Evolutionary conservation across 306 rosid species (phyloP), one percentile per base, ranked within the genome.

Genomic region (Astragalus glycyphyllos): DNA sequence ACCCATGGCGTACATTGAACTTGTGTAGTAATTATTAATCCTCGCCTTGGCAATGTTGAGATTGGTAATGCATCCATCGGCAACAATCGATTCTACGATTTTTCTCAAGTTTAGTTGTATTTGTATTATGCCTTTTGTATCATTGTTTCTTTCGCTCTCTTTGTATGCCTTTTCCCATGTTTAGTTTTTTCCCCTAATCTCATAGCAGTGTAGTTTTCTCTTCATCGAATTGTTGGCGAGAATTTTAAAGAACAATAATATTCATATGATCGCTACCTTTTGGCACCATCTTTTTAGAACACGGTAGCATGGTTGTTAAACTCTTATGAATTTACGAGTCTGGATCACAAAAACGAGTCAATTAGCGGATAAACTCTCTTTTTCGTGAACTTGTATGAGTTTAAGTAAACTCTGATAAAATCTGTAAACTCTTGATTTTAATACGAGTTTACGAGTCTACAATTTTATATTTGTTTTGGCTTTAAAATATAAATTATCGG

Each of bases 1-100:
- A 35, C 97, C 97, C 29, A 90, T 94, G 97, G 97, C 98, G 9
- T 90, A 78, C 84, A 90, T 94, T 69, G 97, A 94, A 79, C 98
- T 94, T 66, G 98, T 94, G 76, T 93, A 89, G 88, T 55, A 79
- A 37, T 41, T 40, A 61, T 61, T 40, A 40, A 15, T 7, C 11
- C 9, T 50, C 20, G 5, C 8, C 3, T 3, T 74, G 5, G 54
- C 49, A 69, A 49, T 20, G 23, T 76, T 58, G 71, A 34, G 82
- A 20, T 58, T 68, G 65, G 42, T 42, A 11, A 66, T 75, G 73
- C 20, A 29, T 66, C 67, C 11, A 23, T 17, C 17, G 17, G 56
- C 58, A 59, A 58, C 62, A 57, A 26, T 65, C 58, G 72, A 37
- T 65, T 78, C 67, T 65, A 16, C 41, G 32, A 35, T 29, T 50